Evolutionary conservation across 371 early-diverging fungal genomes (phyloP), one percentile per base, ranked within the genome.

Genomic region (Cokeromyces recurvatus): DNA sequence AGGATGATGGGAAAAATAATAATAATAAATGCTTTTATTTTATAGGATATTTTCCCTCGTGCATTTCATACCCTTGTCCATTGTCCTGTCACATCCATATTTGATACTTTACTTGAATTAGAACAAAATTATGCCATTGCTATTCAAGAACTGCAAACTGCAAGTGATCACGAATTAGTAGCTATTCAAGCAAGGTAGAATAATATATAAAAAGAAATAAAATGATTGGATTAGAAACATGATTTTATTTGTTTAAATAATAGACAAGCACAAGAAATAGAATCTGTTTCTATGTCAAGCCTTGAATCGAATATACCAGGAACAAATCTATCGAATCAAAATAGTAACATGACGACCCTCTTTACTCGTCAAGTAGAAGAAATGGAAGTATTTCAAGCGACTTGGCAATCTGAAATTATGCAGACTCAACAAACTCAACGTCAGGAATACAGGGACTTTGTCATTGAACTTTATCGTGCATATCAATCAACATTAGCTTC

Each of bases 61-160:
- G 89, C 89, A 2, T 86, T 82, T 59, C 76, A 85, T 39, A 79
- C 86, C 2, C 57, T 88, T 15, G 77, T 84, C 14, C 79, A 81
- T 46, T 84, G 84, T 14, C 76, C 79, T 17, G 60, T 77, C 37
- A 59, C 81, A 9, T 45, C 70, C 21, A 66, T 86, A 2, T 86
- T 85, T 57, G 85, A 88, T 55, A 77, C 81, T 6, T 55, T 88
- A 19, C 57, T 87, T 41, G 71, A 82, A 21, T 62, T 86, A n/a
- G 87, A 86, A 43, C 77, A 79, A 32, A 74, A 62, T 31, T 85
- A 85, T 63, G 75, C 84, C 1, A 48, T 68, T 31, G 74, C 77
- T 22, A 73, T 86, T n/a, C 78, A 74, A 24, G 79, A 81, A 24
- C 53, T 76, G 1, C 47, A 66, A 29, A 51, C 50, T 19, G 60